These are phyloP conservation scores for Geotrichum citri-aurantii DNA, from an alignment of 1,139 yeast genomes.

Conservation along the genomic window DNA sequence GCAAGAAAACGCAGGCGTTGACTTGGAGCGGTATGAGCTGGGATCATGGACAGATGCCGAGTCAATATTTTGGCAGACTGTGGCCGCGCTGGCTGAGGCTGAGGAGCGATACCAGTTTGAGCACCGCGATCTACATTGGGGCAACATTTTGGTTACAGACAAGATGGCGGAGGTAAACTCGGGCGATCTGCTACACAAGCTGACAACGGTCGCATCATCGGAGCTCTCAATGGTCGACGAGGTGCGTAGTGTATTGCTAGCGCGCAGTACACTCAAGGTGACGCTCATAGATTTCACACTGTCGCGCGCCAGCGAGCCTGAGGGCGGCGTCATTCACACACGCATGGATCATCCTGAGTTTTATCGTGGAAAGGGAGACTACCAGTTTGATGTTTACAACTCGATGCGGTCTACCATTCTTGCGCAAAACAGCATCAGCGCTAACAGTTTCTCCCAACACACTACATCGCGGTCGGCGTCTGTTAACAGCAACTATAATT, in stretches of 20 bases:
- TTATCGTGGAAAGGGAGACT: conserved; percentile 47
- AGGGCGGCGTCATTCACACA: conserved; percentile 30
- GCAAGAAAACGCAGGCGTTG: conserved; percentile 45
- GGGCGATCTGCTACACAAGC: conserved; percentile 19
- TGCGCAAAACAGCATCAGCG: conserved; percentile 2
- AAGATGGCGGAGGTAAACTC: conserved; percentile 18
- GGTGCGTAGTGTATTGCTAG: conserved; percentile 16
- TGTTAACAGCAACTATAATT: background rate
- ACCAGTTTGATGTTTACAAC: conserved; percentile 50
- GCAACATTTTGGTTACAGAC: conserved; percentile 43
- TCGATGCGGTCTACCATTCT: conserved; percentile 38
- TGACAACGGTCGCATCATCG: conserved; percentile 4
- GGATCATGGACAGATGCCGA: conserved; percentile 49
- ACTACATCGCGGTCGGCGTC: background rate
- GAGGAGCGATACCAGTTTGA: conserved; percentile 52
- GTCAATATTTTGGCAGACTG: conserved; percentile 50
- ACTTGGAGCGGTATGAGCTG: conserved; percentile 42
- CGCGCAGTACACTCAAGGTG: conserved; percentile 32
- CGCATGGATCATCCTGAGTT: conserved; percentile 46
- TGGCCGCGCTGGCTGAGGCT: conserved; percentile 44
- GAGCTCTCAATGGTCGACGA: conserved; percentile 2
- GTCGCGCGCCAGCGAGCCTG: conserved; percentile 40
- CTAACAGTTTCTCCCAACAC: background rate
- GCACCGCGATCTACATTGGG: conserved; percentile 63
- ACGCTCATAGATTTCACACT: conserved; percentile 55